phyloP scores from a whole-genome alignment of 768 basidiomycete genomes.

The Kwoniella sp. region DNA sequence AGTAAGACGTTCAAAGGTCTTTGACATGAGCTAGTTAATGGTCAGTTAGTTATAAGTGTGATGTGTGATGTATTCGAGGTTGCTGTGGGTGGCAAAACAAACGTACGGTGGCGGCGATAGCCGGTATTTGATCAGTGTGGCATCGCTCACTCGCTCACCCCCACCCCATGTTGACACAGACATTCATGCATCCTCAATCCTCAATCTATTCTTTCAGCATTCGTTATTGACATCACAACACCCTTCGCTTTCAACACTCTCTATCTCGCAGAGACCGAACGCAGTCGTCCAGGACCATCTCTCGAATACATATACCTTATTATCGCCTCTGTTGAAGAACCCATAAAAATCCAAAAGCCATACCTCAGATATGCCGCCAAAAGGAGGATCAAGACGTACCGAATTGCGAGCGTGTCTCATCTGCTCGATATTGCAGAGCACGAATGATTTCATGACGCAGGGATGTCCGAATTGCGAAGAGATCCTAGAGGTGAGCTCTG shows the following conservation, averaged over 20 bases:
- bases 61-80: neutral
- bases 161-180: neutral
- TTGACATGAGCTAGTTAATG: too few species aligned
- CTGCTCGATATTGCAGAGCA: constrained; percentile 85
- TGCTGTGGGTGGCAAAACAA: constrained; percentile 5
- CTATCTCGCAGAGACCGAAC: too few species aligned
- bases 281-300: too few species aligned
- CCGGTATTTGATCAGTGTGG: constrained; percentile 15
- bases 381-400: constrained; percentile 61
- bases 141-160: constrained; percentile 2
- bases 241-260: too few species aligned
- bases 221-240: too few species aligned
- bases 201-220: neutral
- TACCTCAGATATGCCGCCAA: constrained; percentile 45
- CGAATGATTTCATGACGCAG: constrained; percentile 75
- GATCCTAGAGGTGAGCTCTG: constrained; percentile 73
- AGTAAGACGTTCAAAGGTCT: neutral
- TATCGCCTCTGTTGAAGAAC: too few species aligned
- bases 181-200: constrained; percentile 8
- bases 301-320: too few species aligned
- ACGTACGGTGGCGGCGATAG: constrained; percentile 13
- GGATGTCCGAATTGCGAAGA: constrained; percentile 99
- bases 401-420: constrained; percentile 83
- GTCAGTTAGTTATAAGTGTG: neutral
- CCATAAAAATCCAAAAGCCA: too few species aligned